Percentiles rank a stretch among this genome's conserved stretches.
Conservation (phyloP, 495 filamentous ascomycete species). For the Xylaria intraflava region DNA sequence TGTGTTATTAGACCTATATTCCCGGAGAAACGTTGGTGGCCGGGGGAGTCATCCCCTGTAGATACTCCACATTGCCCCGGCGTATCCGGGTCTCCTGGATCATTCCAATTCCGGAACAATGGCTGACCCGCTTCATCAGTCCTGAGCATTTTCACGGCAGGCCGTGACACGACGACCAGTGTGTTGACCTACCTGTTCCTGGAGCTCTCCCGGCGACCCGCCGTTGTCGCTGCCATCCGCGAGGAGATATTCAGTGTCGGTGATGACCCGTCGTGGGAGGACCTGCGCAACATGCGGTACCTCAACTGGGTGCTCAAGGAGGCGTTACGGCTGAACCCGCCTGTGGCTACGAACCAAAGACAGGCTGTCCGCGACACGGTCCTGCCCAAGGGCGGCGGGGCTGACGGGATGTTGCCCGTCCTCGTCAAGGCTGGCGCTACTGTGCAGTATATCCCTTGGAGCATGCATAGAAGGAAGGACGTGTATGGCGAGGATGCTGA, state of each 20-base stretch:
- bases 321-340: constrained; percentile 51
- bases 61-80: too few relatives aligned
- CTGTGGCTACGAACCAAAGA: constrained; percentile 52
- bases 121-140: background rate
- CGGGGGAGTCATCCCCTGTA: too few relatives aligned
- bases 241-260: constrained; percentile 37
- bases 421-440: constrained; percentile 40
- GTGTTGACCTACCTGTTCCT: constrained; percentile 56
- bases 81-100: too few relatives aligned
- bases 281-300: constrained; percentile 44
- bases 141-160: constrained; percentile 31
- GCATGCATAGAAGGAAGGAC: constrained; percentile 37
- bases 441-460: constrained; percentile 40
- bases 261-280: constrained; percentile 34
- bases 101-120: background rate
- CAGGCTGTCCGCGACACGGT: constrained; percentile 44
- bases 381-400: constrained; percentile 35
- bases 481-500: constrained; percentile 41
- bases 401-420: constrained; percentile 40
- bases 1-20: too few relatives aligned
- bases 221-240: constrained; percentile 43
- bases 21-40: too few relatives aligned
- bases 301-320: constrained; percentile 45
- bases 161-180: constrained; percentile 55
- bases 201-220: constrained; percentile 49